These are phyloP conservation scores for Syncephalastrum sp. DNA, from an alignment of 371 early-diverging fungal genomes.

Conservation along the genomic window DNA sequence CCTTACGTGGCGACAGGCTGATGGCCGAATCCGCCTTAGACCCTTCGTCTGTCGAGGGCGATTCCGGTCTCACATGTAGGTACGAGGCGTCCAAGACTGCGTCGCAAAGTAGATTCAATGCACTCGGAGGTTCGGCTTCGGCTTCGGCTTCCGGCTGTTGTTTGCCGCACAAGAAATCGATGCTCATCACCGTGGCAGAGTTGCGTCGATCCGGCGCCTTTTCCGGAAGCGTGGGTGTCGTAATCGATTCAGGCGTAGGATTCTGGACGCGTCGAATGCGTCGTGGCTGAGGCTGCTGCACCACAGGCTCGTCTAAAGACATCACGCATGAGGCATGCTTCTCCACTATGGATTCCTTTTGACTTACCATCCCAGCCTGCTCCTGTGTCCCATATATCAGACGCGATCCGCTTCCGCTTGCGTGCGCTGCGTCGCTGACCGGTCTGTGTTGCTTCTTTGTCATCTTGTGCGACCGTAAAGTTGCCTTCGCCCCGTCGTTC, in stretches of 20 bases:
- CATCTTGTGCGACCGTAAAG: conserved; percentile 4
- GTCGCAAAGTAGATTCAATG: conserved; percentile 37
- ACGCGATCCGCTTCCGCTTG: no score
- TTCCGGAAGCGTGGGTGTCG: no score
- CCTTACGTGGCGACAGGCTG: conserved; percentile 28
- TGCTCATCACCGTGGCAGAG: conserved; percentile 37
- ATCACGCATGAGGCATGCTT: no score
- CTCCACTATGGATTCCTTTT: no score
- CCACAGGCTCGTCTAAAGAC: no score
- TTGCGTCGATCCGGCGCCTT: conserved; percentile 2
- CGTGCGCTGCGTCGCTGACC: no score
- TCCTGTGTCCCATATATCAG: no score
- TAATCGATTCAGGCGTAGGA: no score
- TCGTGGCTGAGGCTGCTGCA: no score
- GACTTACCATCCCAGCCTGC: no score
- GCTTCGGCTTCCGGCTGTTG: conserved; percentile 9
- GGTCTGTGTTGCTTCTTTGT: neutral
- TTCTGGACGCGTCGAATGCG: no score
- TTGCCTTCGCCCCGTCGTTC: conserved; percentile 39
- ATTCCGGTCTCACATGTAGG: conserved; percentile 14
- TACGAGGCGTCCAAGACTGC: conserved; percentile 39
- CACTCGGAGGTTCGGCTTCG: conserved; percentile 14
- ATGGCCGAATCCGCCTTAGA: conserved; percentile 45
- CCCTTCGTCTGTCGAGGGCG: conserved; percentile 15
- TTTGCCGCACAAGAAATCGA: conserved; percentile 37